Base-by-base conservation (phyloP, 164 flowering plant species). In the Nymphaea thermarum region DNA sequence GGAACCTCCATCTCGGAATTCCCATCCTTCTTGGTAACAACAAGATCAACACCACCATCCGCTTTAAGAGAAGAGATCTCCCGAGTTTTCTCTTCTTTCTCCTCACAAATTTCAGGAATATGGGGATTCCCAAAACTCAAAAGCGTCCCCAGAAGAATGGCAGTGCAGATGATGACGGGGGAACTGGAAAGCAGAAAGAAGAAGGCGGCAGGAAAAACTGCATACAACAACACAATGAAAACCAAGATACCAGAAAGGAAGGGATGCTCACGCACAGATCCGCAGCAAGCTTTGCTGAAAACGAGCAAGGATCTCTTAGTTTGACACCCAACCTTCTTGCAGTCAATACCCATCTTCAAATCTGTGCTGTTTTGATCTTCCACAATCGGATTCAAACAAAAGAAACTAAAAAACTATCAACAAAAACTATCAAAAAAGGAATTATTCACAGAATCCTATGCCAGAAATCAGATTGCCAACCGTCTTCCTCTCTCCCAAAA, bases 141-240 rank as follows among this genome's bases (percentile, higher is more conserved):
- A 41, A 95, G 85, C 68, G 88, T 83, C 36, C 98, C 99, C 72
- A 95, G 94, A 76, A 95, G 82, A 79, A 85, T 71, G 77, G 90
- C 89, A 70, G 99, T 87, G 71, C 91, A 90, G 47, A 89, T 78
- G 75, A 95, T 74, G 72, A 92, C 87, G 75, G 99, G 98, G 51
- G 91, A 92, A 43, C 87, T 82, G 76, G 92, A 84, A 3, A 90
- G 71, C 75, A 92, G 76, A 25, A 88, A 69, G n/a, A 81, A 78
- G 73, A 95, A 90, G 71, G 85, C 11, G 66, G 80, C 71, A 68
- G 99, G 99, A 66, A 76, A 82, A 62, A 80, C 81, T 79, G 82
- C 83, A 67, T 91, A 78, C 16, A 87, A 42, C 6, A 89, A 67
- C 65, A 83, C 68, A 43, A 80, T 59, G 66, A 75, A 67, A 7